Evolutionary conservation across 116 monocot species (phyloP).

Genomic region (Trichopus zeylanicus): DNA sequence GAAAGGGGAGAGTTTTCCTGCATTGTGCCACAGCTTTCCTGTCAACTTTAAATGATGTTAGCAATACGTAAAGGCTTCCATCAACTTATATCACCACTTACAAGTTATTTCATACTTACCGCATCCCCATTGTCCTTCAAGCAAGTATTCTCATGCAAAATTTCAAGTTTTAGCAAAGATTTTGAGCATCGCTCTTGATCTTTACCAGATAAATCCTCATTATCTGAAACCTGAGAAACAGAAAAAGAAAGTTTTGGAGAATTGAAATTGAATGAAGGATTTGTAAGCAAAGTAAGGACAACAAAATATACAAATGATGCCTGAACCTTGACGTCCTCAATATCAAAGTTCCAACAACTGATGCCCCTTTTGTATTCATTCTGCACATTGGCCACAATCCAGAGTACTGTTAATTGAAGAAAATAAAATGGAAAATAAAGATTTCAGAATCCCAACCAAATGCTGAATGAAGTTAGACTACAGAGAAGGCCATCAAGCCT

Average conservation of each 20-base stretch:
- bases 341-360: slow-evolving; percentile 86
- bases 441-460: neutral
- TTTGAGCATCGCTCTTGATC: slow-evolving; percentile 20
- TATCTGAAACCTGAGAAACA: slow-evolving; percentile 24
- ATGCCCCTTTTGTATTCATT: slow-evolving; percentile 77
- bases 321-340: slow-evolving; percentile 64
- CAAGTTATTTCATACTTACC: too few relatives aligned
- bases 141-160: slow-evolving; percentile 24
- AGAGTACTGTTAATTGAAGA: too few relatives aligned
- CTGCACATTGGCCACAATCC: too few relatives aligned
- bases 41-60: too few relatives aligned
- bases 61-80: too few relatives aligned
- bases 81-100: too few relatives aligned
- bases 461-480: too few relatives aligned
- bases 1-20: too few relatives aligned
- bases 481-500: too few relatives aligned
- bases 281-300: neutral
- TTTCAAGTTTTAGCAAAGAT: slow-evolving; percentile 40
- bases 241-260: neutral
- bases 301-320: slow-evolving; percentile 58
- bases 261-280: too few relatives aligned
- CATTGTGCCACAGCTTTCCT: too few relatives aligned
- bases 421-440: too few relatives aligned
- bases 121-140: slow-evolving; percentile 17
- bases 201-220: slow-evolving; percentile 31